phyloP scores from a whole-genome alignment of 441 rosid genomes.

The Biscutella auriculata region DNA sequence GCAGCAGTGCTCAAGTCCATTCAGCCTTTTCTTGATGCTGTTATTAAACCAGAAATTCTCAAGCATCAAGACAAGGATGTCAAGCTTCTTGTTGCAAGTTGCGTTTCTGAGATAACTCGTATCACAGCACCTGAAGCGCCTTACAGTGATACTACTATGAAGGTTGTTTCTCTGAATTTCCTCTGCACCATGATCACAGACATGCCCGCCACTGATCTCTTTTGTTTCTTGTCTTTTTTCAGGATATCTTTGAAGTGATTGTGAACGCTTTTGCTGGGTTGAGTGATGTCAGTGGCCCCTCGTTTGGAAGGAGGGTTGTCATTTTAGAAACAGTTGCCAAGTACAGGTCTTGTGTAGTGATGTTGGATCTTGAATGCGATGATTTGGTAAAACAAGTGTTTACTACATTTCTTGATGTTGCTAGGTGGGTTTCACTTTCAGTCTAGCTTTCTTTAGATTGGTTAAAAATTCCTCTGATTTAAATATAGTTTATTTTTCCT shows the following conservation, averaged over 20 bases:
- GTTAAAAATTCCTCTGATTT: slow-evolving; percentile 8
- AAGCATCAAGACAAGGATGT: slow-evolving; percentile 94
- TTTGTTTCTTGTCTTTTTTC: slow-evolving; percentile 22
- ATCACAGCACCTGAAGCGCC: slow-evolving; percentile 99
- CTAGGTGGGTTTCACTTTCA: slow-evolving; percentile 54
- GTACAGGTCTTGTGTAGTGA: slow-evolving; percentile 73
- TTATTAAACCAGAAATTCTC: slow-evolving; percentile 76
- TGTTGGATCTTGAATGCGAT: slow-evolving; percentile 79
- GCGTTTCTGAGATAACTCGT: slow-evolving; percentile 93
- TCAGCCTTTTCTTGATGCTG: slow-evolving; percentile 75
- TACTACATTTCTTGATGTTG: slow-evolving; percentile 75
- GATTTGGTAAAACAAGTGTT: slow-evolving; percentile 65
- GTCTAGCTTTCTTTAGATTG: slow-evolving; percentile 4
- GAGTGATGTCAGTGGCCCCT: slow-evolving; percentile 53
- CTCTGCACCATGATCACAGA: not conserved
- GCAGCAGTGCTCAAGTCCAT: slow-evolving; percentile 57
- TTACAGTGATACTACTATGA: slow-evolving; percentile 70
- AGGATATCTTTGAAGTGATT: slow-evolving; percentile 65
- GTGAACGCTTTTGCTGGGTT: slow-evolving; percentile 60
- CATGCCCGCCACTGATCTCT: slow-evolving; percentile 5
- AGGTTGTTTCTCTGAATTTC: slow-evolving; percentile 40
- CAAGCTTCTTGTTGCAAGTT: slow-evolving; percentile 93
- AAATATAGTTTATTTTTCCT: not conserved
- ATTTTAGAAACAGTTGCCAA: slow-evolving; percentile 70
- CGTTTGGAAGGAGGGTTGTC: slow-evolving; percentile 65